Conservation (phyloP, 2,329 filamentous ascomycete genomes). For the Nakataea oryzae region DNA sequence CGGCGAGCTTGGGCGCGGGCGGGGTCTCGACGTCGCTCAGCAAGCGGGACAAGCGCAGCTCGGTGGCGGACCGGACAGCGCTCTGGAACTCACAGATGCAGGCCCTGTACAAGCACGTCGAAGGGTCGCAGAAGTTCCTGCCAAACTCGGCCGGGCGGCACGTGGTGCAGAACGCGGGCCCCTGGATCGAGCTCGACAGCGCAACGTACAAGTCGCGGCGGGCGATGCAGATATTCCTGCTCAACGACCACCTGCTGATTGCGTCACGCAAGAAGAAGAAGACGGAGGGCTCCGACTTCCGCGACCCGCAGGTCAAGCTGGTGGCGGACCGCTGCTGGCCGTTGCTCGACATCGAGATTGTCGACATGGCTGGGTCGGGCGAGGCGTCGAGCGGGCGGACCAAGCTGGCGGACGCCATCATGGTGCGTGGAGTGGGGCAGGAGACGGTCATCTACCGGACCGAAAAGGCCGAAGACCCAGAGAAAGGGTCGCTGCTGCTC, state of each 20-base stretch:
- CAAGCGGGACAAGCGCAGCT: constrained; percentile 77
- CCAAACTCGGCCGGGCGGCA: constrained; percentile 86
- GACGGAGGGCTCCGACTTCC: constrained; percentile 50
- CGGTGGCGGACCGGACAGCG: constrained; percentile 60
- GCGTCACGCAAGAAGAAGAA: constrained; percentile 91
- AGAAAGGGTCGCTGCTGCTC: constrained; percentile 72
- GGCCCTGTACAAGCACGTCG: constrained; percentile 91
- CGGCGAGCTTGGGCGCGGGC: constrained; percentile 33
- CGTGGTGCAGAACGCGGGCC: constrained; percentile 82
- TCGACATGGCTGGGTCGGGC: constrained; percentile 67
- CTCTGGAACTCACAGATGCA: constrained; percentile 65
- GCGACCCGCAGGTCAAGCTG: constrained; percentile 58
- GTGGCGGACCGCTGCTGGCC: constrained; percentile 94
- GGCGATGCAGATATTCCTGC: constrained; percentile 79
- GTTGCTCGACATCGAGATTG: constrained; percentile 81
- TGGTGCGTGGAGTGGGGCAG: constrained; percentile 72
- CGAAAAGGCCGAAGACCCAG: constrained; percentile 66
- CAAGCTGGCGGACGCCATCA: constrained; percentile 75
- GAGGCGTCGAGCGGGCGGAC: constrained; percentile 46
- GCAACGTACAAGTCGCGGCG: constrained; percentile 91
- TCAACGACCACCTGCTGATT: constrained; percentile 90
- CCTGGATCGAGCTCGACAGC: constrained; percentile 94
- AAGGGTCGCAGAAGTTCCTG: constrained; percentile 93
- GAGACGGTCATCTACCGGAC: constrained; percentile 94
- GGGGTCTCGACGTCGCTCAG: constrained; percentile 45